Evolutionary conservation across 352 stramenopile genomes (phyloP).

Genomic region (Chrysophaeum taylorii): DNA sequence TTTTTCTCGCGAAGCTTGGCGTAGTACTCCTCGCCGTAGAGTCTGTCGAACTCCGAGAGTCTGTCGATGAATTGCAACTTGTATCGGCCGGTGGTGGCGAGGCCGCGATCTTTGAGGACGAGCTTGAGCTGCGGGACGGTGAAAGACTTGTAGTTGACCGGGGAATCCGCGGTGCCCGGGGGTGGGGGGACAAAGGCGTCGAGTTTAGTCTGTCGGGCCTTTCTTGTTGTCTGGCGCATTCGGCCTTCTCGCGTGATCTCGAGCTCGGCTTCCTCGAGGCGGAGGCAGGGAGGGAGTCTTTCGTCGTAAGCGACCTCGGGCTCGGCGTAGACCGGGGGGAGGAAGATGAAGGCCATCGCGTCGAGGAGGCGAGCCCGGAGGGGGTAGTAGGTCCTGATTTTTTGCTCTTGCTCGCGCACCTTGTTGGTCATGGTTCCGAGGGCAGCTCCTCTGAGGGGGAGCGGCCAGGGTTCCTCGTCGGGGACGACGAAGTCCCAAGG

Average conservation of each 20-base stretch:
- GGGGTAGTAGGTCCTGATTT: background rate
- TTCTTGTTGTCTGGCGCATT: background rate
- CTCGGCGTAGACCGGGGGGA: background rate
- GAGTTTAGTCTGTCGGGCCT: background rate
- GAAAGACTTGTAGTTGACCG: background rate
- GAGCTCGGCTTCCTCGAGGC: background rate
- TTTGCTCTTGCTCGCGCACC: background rate
- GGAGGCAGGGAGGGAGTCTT: background rate
- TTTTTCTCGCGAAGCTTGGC: too few relatives aligned
- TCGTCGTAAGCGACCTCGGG: background rate
- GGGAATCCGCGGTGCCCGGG: too few relatives aligned
- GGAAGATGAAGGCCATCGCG: background rate
- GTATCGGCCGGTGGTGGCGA: background rate
- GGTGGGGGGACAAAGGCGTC: background rate
- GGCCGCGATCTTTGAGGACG: background rate
- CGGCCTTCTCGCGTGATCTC: background rate
- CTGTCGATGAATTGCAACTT: background rate
- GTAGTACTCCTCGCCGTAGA: too few relatives aligned
- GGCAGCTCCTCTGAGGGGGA: slow-evolving; percentile 32
- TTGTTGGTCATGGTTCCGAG: background rate
- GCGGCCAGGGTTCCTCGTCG: slow-evolving; percentile 53
- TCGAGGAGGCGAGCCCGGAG: background rate
- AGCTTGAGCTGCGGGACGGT: background rate
- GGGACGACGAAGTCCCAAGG: slow-evolving; percentile 51
- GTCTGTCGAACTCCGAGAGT: too few relatives aligned